Evolutionary conservation across 2,329 filamentous ascomycete genomes (phyloP).

Genomic region (Epichloe aotearoae): DNA sequence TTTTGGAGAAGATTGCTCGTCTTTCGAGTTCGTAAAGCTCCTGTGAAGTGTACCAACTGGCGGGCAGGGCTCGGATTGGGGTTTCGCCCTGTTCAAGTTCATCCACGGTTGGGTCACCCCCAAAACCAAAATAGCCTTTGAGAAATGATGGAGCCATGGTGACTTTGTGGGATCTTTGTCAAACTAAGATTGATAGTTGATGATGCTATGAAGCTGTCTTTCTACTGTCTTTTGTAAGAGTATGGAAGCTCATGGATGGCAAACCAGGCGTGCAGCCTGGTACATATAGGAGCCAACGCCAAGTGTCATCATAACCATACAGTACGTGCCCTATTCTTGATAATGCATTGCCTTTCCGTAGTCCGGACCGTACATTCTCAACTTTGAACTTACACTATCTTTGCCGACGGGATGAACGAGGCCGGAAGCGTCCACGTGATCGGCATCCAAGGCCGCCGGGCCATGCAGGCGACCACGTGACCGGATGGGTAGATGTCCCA

Average conservation of each 20-base stretch:
- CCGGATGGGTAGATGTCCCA: not conserved
- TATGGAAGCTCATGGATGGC: not conserved
- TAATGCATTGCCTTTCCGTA: not conserved
- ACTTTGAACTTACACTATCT: not conserved
- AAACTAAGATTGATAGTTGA: not conserved
- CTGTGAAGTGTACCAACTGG: slow-evolving; percentile 36
- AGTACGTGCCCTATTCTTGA: not conserved
- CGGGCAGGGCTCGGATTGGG: slow-evolving; percentile 28
- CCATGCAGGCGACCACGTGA: slow-evolving; percentile 2
- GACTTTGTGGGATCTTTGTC: too few relatives aligned
- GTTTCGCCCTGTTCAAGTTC: slow-evolving; percentile 12
- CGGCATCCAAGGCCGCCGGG: not conserved
- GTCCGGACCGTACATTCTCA: not conserved
- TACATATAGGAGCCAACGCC: not conserved
- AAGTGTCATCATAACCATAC: not conserved
- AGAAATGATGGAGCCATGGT: slow-evolving; percentile 14
- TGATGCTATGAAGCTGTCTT: not conserved
- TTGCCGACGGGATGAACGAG: not conserved
- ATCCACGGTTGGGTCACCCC: slow-evolving; percentile 11
- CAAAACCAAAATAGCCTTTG: slow-evolving; percentile 26
- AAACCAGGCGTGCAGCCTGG: not conserved
- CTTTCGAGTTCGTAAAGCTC: slow-evolving; percentile 44
- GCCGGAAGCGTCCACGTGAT: slow-evolving; percentile 7
- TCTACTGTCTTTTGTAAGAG: not conserved
- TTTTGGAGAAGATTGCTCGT: slow-evolving; percentile 42